A percentile compares a stretch with the other conserved stretches of the same genome.
phyloP scores from a whole-genome alignment of 73 alveolate genomes.

The Tetrahymena borealis region DNA sequence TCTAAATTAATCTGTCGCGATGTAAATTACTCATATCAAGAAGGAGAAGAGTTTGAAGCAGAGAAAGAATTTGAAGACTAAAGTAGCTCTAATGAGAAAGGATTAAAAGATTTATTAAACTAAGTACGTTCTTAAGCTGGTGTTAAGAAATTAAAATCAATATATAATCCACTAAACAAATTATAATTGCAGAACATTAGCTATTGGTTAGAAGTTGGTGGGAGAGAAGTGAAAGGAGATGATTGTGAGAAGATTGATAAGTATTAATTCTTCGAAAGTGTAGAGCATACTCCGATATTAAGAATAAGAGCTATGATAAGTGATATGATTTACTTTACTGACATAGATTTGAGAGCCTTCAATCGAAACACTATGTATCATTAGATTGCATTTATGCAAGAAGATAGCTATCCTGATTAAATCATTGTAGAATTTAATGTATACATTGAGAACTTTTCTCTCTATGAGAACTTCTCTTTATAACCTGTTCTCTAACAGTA shows the following conservation, averaged over 20 bases:
- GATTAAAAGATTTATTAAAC: too few species aligned
- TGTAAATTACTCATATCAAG: neutral
- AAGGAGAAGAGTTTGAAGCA: neutral
- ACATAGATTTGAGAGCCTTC: neutral
- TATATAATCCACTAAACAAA: neutral
- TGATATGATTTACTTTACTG: neutral
- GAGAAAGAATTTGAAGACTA: too few species aligned
- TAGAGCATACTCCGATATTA: neutral
- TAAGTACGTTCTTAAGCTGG: too few species aligned
- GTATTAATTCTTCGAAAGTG: neutral
- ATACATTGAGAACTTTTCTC: neutral
- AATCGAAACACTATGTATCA: neutral
- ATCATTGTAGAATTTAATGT: neutral
- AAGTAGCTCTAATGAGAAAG: too few species aligned
- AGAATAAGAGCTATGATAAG: neutral
- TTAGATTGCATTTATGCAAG: neutral
- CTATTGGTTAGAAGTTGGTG: neutral
- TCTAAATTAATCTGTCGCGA: neutral
- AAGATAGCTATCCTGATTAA: neutral
- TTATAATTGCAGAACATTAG: neutral
- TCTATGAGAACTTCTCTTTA: neutral
- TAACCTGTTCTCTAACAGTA: neutral
- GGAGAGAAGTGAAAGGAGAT: neutral
- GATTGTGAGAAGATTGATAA: neutral
- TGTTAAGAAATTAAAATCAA: neutral